Conservation (phyloP, 805 yeast species). For the Dipodascopsis uninucleata region DNA sequence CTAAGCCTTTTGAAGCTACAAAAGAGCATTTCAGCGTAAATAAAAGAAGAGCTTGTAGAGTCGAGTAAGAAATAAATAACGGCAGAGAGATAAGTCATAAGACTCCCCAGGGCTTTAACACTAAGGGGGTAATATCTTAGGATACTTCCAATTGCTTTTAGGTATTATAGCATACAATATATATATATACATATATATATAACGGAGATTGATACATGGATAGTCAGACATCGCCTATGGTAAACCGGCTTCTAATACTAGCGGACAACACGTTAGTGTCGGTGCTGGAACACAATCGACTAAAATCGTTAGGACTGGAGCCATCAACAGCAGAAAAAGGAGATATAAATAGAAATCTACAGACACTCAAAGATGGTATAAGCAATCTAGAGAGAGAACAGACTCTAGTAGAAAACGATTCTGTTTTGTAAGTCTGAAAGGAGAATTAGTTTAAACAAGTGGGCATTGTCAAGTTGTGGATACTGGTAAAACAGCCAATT, state of each 20-base stretch:
- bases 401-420: constrained; percentile 15
- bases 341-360: constrained; percentile 31
- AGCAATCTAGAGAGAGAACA: constrained; percentile 30
- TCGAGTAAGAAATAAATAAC: too few relatives aligned
- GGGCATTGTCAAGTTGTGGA: not conserved
- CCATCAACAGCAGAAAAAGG: constrained; percentile 33
- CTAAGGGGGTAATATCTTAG: too few relatives aligned
- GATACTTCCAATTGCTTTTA: too few relatives aligned
- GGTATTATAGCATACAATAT: too few relatives aligned
- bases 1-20: too few relatives aligned
- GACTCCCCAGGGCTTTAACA: too few relatives aligned
- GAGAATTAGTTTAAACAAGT: not conserved
- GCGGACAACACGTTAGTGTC: constrained; percentile 35
- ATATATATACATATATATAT: too few relatives aligned
- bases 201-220: not conserved
- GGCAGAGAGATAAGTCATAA: too few relatives aligned
- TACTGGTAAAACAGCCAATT: not conserved
- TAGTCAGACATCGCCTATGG: not conserved
- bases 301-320: constrained; percentile 31
- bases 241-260: constrained; percentile 27
- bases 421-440: constrained; percentile 11
- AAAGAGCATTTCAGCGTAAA: too few relatives aligned
- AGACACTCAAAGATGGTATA: constrained; percentile 30
- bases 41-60: too few relatives aligned
- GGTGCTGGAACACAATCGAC: constrained; percentile 35